Base-by-base conservation (phyloP, 108 stramenopile species). In the Cyclotella choctawhatcheeana region DNA sequence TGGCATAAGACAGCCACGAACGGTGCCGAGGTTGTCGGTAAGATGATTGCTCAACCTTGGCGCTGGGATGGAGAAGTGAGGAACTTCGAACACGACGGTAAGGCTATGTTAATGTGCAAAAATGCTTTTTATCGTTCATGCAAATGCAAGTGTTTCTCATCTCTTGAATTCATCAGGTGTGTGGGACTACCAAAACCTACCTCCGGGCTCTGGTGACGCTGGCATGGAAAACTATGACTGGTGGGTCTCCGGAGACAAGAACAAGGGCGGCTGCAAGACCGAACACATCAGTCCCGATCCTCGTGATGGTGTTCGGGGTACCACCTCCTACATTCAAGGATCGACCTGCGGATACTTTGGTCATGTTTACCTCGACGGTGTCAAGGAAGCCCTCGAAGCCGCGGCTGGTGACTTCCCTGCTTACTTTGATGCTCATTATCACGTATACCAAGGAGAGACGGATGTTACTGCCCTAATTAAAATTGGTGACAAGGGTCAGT, bases 331-430 rank as follows among this genome's bases (percentile, higher is more conserved):
- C 56, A 71, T 88, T 43, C 88, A 86, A 71, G 62, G 71, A 2
- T 83, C 82, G 12, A 86, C 88, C 30, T 63, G 58, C 58, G 88
- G 88, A 55, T 88, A 88, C 68, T 88, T 88, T 71, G 88, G 88
- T 18, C 85, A 86, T 64, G 74, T 76, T 52, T 85, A 88, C 68
- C 18, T 85, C 29, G 32, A 81, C 4, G 68, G 74, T 44, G 67
- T 82, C 31, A 29, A 54, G 18, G 83, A 73, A 0, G 50, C 40
- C 24, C 48, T 88, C 17, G 58, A 53, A 12, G 37, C 56, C 29
- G 75, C 59, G 13, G 44, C 68, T 32, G 76, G 65, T 27, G 65
- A 51, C 10, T 56, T 86, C 58, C 88, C 88, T n/a, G 27, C 67
- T 33, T 30, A 24, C n/a, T 58, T 89, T 33, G 66, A 71, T n/a